These are phyloP conservation scores for Nemania sp. DNA, from an alignment of 2,329 filamentous ascomycete species.

Conservation along the genomic window DNA sequence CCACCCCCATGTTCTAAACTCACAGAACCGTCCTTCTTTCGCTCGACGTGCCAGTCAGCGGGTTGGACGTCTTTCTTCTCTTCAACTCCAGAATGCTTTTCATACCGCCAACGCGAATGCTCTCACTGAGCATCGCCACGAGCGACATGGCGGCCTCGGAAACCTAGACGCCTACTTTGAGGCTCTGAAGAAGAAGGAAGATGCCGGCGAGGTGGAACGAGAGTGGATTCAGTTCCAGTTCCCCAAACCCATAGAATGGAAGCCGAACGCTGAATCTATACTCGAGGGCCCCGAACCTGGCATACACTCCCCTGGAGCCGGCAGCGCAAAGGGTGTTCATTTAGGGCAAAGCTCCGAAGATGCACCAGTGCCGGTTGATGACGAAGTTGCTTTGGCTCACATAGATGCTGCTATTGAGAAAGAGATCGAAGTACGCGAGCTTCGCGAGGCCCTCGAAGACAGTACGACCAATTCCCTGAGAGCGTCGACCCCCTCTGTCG, in stretches of 20 bases:
- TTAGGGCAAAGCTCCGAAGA: conserved; percentile 50
- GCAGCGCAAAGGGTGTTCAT: conserved; percentile 49
- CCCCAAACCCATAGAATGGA: conserved; percentile 90
- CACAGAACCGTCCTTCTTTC: conserved; percentile 74
- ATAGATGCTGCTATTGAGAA: conserved; percentile 87
- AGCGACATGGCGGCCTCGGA: conserved; percentile 64
- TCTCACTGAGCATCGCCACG: conserved; percentile 68
- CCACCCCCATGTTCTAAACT: conserved; percentile 81
- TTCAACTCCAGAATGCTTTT: conserved; percentile 83
- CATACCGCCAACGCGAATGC: conserved; percentile 68
- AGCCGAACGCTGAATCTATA: conserved; percentile 69
- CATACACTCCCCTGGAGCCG: conserved; percentile 64
- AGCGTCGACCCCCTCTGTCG: conserved; percentile 53
- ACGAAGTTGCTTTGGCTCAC: conserved; percentile 76
- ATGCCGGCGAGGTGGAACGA: conserved; percentile 70
- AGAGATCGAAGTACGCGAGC: conserved; percentile 65
- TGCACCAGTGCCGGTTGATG: conserved; percentile 58
- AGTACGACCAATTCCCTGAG: conserved; percentile 52
- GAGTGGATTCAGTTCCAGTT: conserved; percentile 96
- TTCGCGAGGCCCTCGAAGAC: conserved; percentile 48
- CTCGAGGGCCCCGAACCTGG: conserved; percentile 70
- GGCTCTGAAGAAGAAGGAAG: conserved; percentile 77
- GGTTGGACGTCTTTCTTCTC: conserved; percentile 66
- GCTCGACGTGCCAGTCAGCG: conserved; percentile 68
- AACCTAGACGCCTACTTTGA: conserved; percentile 92